Base-by-base conservation (phyloP, 2,329 filamentous ascomycete species). In the Pseudonectria foliicola region DNA sequence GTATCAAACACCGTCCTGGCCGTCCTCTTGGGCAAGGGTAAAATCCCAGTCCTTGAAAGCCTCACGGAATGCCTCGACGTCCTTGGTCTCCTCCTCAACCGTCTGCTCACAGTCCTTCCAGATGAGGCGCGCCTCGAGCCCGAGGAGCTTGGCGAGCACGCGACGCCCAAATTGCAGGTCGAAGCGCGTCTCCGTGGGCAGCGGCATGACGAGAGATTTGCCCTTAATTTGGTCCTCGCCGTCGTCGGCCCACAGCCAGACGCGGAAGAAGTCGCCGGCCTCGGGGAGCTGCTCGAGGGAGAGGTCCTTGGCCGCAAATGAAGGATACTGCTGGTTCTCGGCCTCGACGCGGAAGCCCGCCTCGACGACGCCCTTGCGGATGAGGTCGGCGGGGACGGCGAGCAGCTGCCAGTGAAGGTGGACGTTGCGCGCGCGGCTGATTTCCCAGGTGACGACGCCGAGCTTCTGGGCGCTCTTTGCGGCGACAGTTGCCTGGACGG, bases 351-450 rank as follows among this genome's bases (percentile, higher is more conserved):
- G 81, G 64, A 98, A 95, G 0, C 82, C 90, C 0, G 85, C 86
- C 57, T 95, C 87, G 0, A 94, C 85, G 2, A 94, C 68, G 0
- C 85, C 84, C 30, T 78, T 77, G 13, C 63, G 66, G 33, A 95
- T 73, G 29, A 86, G 65, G 8, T 82, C 71, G 0, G 73, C 67
- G 0, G 83, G 75, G 1, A 93, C 68, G 1, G 92, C 87, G 21
- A 96, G 66, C 48, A 93, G 83, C 61, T 98, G 93, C 92, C 89
- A 95, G 54, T 96, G 90, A 2, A 82, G 73, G 56, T 98, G 92
- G 37, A 96, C 80, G 35, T 92, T 87, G 33, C 75, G 75, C 4
- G 70, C 71, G 33, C 88, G 81, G 55, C 81, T 90, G 50, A 98
- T 89, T 62, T 96, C 92, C 79, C 87, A 98, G 0, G 87, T 92